Evolutionary conservation across 2,329 filamentous ascomycete species (phyloP), one percentile per base, ranked within the genome.

Genomic region (Fusarium gaditjirri): DNA sequence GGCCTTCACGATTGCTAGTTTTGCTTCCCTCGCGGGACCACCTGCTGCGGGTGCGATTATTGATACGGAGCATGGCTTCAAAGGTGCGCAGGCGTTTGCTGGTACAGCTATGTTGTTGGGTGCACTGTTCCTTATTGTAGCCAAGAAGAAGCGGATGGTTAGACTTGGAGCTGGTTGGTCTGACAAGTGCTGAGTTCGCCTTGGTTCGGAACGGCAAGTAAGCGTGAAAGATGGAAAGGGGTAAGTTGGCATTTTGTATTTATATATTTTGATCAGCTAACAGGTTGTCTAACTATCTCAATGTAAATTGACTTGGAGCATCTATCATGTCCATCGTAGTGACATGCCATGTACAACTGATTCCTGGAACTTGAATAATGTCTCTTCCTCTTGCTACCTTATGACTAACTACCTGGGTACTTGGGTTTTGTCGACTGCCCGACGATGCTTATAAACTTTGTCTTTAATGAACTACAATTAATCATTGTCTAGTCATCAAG

Each of bases 1-100:
- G 88, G 81, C 85, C 1, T 89, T 90, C 49, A 88, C 85, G 1
- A 84, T 88, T 54, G 84, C 85, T 66, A 87, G 86, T 68, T 86
- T 88, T 52, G 85, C 86, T 4, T 83, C 84, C n/a, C 78, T 89
- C 38, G 86, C 83, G 2, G 87, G 87, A 0, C 84, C 86, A 21
- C 87, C 87, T 0, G 84, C 88, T 29, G 84, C 84, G 0, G 87
- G 87, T 0, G 84, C 85, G 3, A 81, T 89, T 23, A 84, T 89
- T 42, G 78, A 81, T 4, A 75, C 76, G 0, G 70, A 77, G 35
- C 84, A 84, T 0, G 85, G 85, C 0, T 89, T 87, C 47, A 72
- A 76, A 11, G 86, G 84, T 2, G 86, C 86, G 10, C 86, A 88
- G 78, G 77, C 75, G 2, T 89, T 88, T 71, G 83, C 85, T 1